Base-by-base conservation (phyloP, 2,329 filamentous ascomycete genomes). In the Colletotrichum higginsianum region DNA sequence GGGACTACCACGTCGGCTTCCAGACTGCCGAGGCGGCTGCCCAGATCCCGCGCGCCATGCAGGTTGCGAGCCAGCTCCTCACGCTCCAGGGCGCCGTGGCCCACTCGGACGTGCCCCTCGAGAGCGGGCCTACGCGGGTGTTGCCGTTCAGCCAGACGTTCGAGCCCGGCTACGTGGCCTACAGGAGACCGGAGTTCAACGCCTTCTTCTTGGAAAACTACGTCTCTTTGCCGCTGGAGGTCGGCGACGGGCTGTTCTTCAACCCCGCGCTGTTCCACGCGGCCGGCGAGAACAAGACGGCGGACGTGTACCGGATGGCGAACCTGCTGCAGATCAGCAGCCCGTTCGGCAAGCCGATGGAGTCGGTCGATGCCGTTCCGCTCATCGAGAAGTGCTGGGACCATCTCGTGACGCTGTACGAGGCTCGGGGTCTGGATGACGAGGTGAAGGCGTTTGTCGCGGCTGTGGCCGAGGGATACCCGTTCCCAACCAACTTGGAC, bases 1-100 rank as follows among this genome's bases (percentile, higher is more conserved):
- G 90, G 1, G 90, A 92, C 76, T 92, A 91, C 76, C 90, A 92
- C 75, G 83, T 92, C 1, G 90, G 90, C 0, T 91, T 92, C 79
- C 88, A 90, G 77, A 87, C 85, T 0, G 76, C 82, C 3, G 83
- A 84, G 8, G 80, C 80, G 1, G 85, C 83, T 53, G 82, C 82
- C 0, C 79, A 76, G 21, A 89, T 86, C 71, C 89, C 90, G 0
- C 84, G 82, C 49, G 83, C 83, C 0, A 82, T 86, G 77, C 90
- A 92, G 53, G 74, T 84, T 1, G 85, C 88, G 0, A 88, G 84
- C 35, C 88, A 89, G 75, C 86, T 87, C 67, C 79, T 92, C 35
- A 92, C 90, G 2, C 80, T 92, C 15, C 90, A 92, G 76, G 90
- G 90, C 0, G 90, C 88, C 0, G 86, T 92, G 0, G 90, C 90